phyloP scores from a whole-genome alignment of 1,139 yeast species.

The Nakaseomyces sp. region DNA sequence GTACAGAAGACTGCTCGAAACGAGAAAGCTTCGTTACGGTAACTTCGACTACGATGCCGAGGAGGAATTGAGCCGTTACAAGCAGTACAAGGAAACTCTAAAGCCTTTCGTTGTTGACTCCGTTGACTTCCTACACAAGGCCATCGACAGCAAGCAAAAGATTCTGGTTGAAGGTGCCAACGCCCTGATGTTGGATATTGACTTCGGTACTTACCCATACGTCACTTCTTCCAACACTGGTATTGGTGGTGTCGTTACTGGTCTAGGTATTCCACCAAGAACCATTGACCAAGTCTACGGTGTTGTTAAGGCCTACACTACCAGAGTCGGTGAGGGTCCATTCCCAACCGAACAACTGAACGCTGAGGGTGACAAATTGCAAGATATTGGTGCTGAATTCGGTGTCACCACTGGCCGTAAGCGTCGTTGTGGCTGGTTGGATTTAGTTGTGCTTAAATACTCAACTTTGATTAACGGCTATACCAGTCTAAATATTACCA shows the following conservation, averaged over 20 bases:
- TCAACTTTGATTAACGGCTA: conserved; percentile 89
- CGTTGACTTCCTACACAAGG: conserved; percentile 79
- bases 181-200: conserved; percentile 94
- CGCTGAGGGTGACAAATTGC: conserved; percentile 76
- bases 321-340: conserved; percentile 99
- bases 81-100: conserved; percentile 60
- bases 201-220: conserved; percentile 96
- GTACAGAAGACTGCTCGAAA: conserved; percentile 65
- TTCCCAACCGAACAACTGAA: conserved; percentile 97
- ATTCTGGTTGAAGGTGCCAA: conserved; percentile 96
- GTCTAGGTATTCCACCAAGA: conserved; percentile 89
- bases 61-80: conserved; percentile 69
- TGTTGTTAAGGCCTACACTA: conserved; percentile 96
- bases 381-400: conserved; percentile 84
- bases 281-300: conserved; percentile 77
- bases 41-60: conserved; percentile 82
- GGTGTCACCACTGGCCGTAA: conserved; percentile 99
- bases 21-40: conserved; percentile 86
- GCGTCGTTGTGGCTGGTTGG: conserved; percentile 99
- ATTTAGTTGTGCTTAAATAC: conserved; percentile 86
- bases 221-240: conserved; percentile 95
- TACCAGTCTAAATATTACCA: conserved; percentile 88
- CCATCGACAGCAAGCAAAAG: conserved; percentile 68
- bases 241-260: conserved; percentile 96
- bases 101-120: conserved; percentile 93